Percentiles rank a stretch among this genome's conserved stretches.
phyloP scores from a whole-genome alignment of 2,329 filamentous ascomycete species.

The Paecilomyces niveus region DNA sequence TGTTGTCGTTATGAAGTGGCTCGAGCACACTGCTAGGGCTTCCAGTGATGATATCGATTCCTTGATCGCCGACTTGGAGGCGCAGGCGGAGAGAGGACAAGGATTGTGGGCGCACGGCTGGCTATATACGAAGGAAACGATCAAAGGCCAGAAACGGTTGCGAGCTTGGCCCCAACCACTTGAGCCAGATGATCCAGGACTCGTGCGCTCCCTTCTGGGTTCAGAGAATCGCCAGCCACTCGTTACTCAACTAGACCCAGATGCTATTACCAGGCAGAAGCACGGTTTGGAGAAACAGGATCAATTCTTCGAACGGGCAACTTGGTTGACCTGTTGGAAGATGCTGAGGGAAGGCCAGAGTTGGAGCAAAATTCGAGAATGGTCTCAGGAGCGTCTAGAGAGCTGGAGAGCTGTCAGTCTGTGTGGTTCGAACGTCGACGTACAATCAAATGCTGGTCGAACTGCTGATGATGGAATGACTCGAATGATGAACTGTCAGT shows the following conservation, averaged over 20 bases:
- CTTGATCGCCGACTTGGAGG: constrained; percentile 67
- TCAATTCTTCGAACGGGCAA: constrained; percentile 78
- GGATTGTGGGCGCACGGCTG: constrained; percentile 82
- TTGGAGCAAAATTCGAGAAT: constrained; percentile 68
- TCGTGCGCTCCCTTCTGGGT: constrained; percentile 51
- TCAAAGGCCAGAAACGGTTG: constrained; percentile 83
- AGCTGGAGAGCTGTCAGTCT: constrained; percentile 82
- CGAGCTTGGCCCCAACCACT: constrained; percentile 60
- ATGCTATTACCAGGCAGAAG: constrained; percentile 74
- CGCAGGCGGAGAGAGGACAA: constrained; percentile 64
- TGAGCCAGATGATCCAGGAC: constrained; percentile 54
- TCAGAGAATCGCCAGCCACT: constrained; percentile 56
- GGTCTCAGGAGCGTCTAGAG: constrained; percentile 80
- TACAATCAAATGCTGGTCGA: constrained; percentile 16
- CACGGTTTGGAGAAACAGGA: constrained; percentile 74
- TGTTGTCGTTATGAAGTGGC: constrained; percentile 73
- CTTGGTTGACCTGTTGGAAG: constrained; percentile 93
- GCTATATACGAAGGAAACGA: constrained; percentile 81
- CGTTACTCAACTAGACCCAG: constrained; percentile 85
- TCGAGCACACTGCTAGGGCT: constrained; percentile 67
- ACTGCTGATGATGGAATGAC: constrained; percentile 30
- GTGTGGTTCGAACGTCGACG: constrained; percentile 48
- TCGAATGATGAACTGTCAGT: constrained; percentile 35
- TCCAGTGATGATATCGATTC: constrained; percentile 65
- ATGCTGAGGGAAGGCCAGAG: constrained; percentile 78